Conservation (phyloP, 2,329 filamentous ascomycete genomes). For the Penicillium sp. region DNA sequence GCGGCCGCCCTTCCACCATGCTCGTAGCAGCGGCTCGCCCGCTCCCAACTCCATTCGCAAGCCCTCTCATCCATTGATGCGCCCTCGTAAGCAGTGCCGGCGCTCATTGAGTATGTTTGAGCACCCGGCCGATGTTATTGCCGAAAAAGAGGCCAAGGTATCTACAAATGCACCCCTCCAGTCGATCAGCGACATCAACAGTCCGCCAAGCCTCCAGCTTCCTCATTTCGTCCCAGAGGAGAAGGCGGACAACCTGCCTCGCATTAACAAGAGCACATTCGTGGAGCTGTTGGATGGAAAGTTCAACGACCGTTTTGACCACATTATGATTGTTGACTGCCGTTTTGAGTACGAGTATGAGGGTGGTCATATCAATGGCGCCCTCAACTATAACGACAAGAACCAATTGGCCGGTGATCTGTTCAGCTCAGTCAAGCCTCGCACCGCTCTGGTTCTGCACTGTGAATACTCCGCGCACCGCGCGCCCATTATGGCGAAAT, state of each 20-base stretch:
- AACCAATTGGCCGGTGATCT: conserved; percentile 77
- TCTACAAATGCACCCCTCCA: conserved; percentile 59
- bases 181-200: conserved; percentile 81
- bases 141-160: conserved; percentile 65
- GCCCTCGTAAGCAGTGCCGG: conserved; percentile 83
- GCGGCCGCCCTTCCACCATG: conserved; percentile 62
- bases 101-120: conserved; percentile 98
- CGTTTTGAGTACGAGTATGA: conserved; percentile 99
- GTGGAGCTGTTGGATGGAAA: conserved; percentile 84
- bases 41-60: conserved; percentile 69
- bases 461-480: conserved; percentile 98
- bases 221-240: conserved; percentile 82
- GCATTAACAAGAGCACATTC: conserved; percentile 79
- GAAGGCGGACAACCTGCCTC: conserved; percentile 79
- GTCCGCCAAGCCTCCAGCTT: conserved; percentile 68
- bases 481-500: conserved; percentile 92
- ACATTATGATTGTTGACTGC: conserved; percentile 89
- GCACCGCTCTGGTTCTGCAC: conserved; percentile 85
- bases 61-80: conserved; percentile 66
- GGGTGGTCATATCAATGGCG: conserved; percentile 89
- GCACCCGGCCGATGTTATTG: conserved; percentile 81
- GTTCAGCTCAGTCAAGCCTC: conserved; percentile 67
- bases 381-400: conserved; percentile 96
- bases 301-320: conserved; percentile 71
- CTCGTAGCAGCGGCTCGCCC: conserved; percentile 71